Evolutionary conservation across 768 basidiomycete genomes (phyloP).

Genomic region (Hemileccinum impolitum): DNA sequence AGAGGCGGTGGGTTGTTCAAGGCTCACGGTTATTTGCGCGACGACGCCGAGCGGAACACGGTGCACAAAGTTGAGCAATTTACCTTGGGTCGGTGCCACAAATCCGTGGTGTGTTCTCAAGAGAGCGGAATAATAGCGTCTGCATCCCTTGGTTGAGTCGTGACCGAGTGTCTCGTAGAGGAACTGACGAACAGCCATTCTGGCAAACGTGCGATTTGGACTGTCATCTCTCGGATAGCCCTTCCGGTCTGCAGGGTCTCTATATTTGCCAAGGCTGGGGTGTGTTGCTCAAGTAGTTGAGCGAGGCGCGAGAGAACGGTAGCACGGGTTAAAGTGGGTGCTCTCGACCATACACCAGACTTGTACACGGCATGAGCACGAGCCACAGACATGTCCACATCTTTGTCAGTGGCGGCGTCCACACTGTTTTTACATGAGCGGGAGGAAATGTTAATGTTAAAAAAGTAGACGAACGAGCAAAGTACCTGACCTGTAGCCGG

Average conservation of each 20-base stretch:
- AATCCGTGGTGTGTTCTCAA: conserved; percentile 65
- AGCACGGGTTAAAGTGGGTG: conserved; percentile 57
- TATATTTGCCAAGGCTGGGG: conserved; percentile 57
- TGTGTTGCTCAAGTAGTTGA: conserved; percentile 50
- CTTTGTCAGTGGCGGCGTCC: conserved; percentile 45
- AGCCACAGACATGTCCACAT: conserved; percentile 50
- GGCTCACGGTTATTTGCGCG: conserved; percentile 75
- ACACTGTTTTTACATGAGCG: conserved; percentile 40
- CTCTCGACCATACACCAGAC: conserved; percentile 70
- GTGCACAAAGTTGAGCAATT: conserved; percentile 73
- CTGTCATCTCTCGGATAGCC: conserved; percentile 79
- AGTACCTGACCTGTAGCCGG: conserved; percentile 65
- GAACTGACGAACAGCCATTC: conserved; percentile 73
- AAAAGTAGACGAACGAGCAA: conserved; percentile 45
- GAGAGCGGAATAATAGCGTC: conserved; percentile 75
- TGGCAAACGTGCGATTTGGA: conserved; percentile 72
- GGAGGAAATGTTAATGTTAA: background rate
- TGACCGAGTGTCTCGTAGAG: background rate
- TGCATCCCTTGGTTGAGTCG: conserved; percentile 26
- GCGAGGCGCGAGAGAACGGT: conserved; percentile 64
- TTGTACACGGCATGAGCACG: conserved; percentile 57
- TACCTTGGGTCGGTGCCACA: conserved; percentile 77
- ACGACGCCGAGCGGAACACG: conserved; percentile 85
- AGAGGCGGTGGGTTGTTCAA: background rate
- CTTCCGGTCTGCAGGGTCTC: conserved; percentile 80